phyloP scores from a whole-genome alignment of 768 basidiomycete genomes.

The Fistulinella prunicolor region DNA sequence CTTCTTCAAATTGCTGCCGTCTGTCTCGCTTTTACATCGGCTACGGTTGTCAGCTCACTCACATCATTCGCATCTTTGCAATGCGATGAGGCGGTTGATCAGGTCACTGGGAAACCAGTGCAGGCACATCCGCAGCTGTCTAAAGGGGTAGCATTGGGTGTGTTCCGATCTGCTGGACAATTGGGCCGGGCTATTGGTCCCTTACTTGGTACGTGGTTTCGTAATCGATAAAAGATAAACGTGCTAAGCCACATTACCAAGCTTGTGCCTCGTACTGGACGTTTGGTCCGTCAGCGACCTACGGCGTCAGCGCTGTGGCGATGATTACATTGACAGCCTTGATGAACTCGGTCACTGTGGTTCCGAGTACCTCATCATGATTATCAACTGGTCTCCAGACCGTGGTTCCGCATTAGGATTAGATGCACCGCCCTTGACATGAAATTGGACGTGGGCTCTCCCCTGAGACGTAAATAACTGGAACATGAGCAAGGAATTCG shows the following conservation, averaged over 20 bases:
- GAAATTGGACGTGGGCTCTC: conserved; percentile 1
- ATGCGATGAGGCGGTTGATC: conserved; percentile 72
- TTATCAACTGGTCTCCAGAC: conserved; percentile 3
- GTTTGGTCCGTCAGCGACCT: conserved; percentile 79
- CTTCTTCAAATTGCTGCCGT: conserved; percentile 70
- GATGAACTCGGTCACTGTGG: conserved; percentile 50
- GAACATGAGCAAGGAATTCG: conserved; percentile 9
- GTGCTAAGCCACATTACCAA: conserved; percentile 29
- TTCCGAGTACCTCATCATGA: conserved; percentile 8
- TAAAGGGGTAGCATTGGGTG: conserved; percentile 81
- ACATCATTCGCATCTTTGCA: conserved; percentile 90
- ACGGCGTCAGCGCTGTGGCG: conserved; percentile 56
- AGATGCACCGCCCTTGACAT: neutral
- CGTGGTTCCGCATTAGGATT: neutral
- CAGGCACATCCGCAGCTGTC: conserved; percentile 65
- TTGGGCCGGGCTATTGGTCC: conserved; percentile 93
- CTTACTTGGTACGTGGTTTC: conserved; percentile 61
- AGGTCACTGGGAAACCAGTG: conserved; percentile 51
- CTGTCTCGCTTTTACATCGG: conserved; percentile 89
- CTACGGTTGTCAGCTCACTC: conserved; percentile 91
- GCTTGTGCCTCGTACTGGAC: conserved; percentile 90
- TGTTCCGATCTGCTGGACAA: conserved; percentile 91
- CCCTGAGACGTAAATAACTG: conserved; percentile 7
- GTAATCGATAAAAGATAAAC: neutral
- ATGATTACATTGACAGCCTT: conserved; percentile 57